Base-by-base conservation (phyloP, 2,329 filamentous ascomycete species). In the Scytalidium lignicola region DNA sequence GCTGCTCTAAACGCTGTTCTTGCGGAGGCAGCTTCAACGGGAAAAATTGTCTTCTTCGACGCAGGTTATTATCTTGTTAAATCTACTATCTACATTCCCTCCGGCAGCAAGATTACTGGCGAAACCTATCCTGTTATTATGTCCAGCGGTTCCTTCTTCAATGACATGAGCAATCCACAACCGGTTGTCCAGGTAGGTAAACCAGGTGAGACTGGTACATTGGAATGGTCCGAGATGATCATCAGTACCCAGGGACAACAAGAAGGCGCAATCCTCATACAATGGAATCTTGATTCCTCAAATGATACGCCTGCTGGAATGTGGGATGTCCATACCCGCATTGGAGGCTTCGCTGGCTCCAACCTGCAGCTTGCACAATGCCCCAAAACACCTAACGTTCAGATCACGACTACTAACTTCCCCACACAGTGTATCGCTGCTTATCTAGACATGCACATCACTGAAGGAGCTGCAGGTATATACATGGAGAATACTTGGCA, bases 211-310 rank as follows among this genome's bases (percentile, higher is more conserved):
- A 64, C 63, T 1, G 85, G 85, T 3, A 67, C 64, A 1, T 71
- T 87, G 4, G 82, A 88, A 61, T 79, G 80, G 69, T 77, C 74
- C 1, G 81, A 85, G 52, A 74, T 84, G 61, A 74, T 88, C 28
- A 70, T 88, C 43, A 59, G 51, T 15, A 63, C 55, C 43, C 58
- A 39, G 47, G 83, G 82, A 2, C 70, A 76, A 8, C 73, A 78
- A 19, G 72, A 77, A 1, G 85, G 84, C 13, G 83, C 82, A 1
- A 72, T 84, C 2, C 66, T 88, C 6, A 75, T 87, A 72, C 41
- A 48, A 57, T 86, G 79, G 74, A 88, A 88, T 60, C 67, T 86
- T 2, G 69, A 64, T 6, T 67, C 67, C 4, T 59, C 65, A 29
- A 71, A 70, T 9, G 67, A 69, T 2, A 88, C 87, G 42, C 79